Evolutionary conservation across 1,139 yeast species (phyloP), one percentile per base, ranked within the genome.

Genomic region (Lodderomyces parapsilosis): DNA sequence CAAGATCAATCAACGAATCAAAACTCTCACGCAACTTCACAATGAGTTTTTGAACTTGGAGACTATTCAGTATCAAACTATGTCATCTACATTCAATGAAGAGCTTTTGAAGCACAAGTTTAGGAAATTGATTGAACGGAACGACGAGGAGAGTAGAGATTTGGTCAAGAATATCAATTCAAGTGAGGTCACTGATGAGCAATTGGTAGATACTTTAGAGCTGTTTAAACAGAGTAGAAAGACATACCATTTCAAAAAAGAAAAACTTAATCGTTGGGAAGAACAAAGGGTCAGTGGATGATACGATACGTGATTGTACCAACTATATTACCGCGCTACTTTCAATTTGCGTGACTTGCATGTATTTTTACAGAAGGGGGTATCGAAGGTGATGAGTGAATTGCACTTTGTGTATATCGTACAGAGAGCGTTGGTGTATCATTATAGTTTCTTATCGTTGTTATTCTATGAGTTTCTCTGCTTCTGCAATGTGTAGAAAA

Each of bases 281-380:
- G 90, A 84, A 55, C 87, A 83, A 49, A 62, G 91, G 43, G 84
- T 84, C 0, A 77, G 80, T 24, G 86, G 86, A 11, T 59, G 20
- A 27, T 14, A 32, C 8, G 22, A 32, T 10, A n/a, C n/a, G 33
- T 15, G 19, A 36, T 23, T 31, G 17, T 27, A 9, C 10, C 10
- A 10, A 6, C 10, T 7, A 7, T n/a, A n/a, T 24, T 24, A 4
- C 31, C 31, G 31, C 31, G 31, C 17, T 27, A 27, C 13, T 27
- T 13, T 27, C n/a, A n/a, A n/a, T n/a, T 13, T 8, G 10, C n/a
- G 27, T 20, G 23, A 20, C 23, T 20, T 20, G 7, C 8, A 20
- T 20, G 23, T 20, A 6, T n/a, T 8, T 24, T 4, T 6, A 22
- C 6, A 6, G 24, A 24, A 24, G 7, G 27, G 27, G 10, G 10